A percentile compares a stretch with the other conserved stretches of the same genome.
Evolutionary conservation across 306 rosid species (phyloP).

Genomic region (Castanospermum australe): DNA sequence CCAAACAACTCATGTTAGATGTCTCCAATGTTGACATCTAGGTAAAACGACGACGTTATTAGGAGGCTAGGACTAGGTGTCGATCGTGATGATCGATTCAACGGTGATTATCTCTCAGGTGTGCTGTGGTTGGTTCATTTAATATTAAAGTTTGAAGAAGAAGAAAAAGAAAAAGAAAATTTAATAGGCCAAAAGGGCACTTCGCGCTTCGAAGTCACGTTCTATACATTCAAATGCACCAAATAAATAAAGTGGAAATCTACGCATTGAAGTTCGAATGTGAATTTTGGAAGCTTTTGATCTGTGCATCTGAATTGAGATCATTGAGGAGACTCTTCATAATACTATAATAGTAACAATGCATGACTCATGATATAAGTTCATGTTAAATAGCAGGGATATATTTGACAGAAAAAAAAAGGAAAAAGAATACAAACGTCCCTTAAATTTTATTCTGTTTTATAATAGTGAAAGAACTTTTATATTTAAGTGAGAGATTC

Average conservation of each 20-base stretch:
- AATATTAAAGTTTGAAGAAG: background rate
- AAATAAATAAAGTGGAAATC: background rate
- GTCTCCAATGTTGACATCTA: background rate
- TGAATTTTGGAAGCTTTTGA: background rate
- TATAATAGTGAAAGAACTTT: no score
- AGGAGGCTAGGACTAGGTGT: background rate
- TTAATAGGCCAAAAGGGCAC: no score
- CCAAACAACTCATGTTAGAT: slow-evolving; percentile 42
- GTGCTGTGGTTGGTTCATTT: background rate
- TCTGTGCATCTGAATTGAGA: background rate
- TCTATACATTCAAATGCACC: background rate
- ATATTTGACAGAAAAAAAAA: no score
- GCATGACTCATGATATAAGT: no score
- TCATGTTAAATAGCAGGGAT: no score
- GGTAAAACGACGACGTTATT: background rate
- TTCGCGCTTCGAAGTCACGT: no score
- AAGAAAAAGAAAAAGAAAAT: no score
- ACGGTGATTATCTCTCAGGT: background rate
- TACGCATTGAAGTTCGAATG: background rate
- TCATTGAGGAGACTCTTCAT: background rate
- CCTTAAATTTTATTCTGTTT: no score
- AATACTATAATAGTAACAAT: background rate
- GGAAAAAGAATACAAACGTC: no score
- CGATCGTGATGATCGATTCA: background rate
- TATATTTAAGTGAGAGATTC: no score